A percentile compares a stretch with the other conserved stretches of the same genome.
Conservation (phyloP, 768 basidiomycete species). For the Leccinum broughii region DNA sequence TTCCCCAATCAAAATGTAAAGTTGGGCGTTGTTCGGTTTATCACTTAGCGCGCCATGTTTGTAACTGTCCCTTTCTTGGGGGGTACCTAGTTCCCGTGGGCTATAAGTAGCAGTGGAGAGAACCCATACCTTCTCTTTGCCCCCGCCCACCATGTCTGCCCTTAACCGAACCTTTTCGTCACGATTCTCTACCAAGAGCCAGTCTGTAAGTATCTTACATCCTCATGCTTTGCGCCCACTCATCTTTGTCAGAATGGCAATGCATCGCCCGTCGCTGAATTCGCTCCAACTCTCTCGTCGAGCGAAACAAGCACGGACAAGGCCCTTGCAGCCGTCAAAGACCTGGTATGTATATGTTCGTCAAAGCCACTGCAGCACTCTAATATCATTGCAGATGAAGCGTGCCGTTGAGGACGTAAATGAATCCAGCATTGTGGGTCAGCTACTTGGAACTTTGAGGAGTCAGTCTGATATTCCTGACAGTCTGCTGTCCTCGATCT, state of each 20-base stretch:
- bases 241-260: slow-evolving; percentile 6
- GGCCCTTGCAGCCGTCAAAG: slow-evolving; percentile 31
- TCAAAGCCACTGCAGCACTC: not conserved
- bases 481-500: slow-evolving; percentile 65
- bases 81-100: not conserved
- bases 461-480: not conserved
- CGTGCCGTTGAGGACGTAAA: slow-evolving; percentile 33
- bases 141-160: slow-evolving; percentile 25
- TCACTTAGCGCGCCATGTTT: slow-evolving; percentile 10
- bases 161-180: slow-evolving; percentile 32
- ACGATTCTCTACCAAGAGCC: slow-evolving; percentile 30
- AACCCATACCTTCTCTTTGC: not conserved
- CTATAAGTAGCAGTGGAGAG: slow-evolving; percentile 29
- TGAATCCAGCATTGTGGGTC: slow-evolving; percentile 29
- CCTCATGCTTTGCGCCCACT: not conserved
- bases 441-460: accelerated
- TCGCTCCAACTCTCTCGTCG: slow-evolving; percentile 1
- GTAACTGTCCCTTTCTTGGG: slow-evolving; percentile 21
- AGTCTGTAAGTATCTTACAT: slow-evolving; percentile 21
- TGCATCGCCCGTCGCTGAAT: slow-evolving; percentile 17
- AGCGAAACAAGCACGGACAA: slow-evolving; percentile 22
- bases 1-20: slow-evolving; percentile 5
- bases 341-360: slow-evolving; percentile 22
- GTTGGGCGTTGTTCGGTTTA: slow-evolving; percentile 24
- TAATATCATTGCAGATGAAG: slow-evolving; percentile 22